phyloP scores from a whole-genome alignment of 2,329 filamentous ascomycete genomes.

The Aureobasidium sp. region DNA sequence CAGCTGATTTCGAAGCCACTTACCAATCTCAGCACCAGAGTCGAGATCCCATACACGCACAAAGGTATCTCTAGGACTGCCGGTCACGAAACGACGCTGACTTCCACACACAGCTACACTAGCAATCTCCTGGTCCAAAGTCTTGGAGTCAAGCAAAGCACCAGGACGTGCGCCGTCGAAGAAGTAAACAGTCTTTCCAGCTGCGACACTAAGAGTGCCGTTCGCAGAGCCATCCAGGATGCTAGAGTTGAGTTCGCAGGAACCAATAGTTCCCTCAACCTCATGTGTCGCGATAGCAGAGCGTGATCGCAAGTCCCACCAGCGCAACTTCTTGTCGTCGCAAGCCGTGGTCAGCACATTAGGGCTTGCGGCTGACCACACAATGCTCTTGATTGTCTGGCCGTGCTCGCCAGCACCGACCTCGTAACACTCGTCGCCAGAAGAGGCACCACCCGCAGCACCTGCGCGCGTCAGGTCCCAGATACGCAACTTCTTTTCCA shows the following conservation, averaged over 20 bases:
- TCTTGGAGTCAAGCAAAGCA: slow-evolving; percentile 65
- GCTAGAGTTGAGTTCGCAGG: slow-evolving; percentile 72
- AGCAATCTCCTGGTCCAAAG: slow-evolving; percentile 76
- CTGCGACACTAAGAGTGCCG: slow-evolving; percentile 76
- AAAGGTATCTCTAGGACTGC: slow-evolving; percentile 89
- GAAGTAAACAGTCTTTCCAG: slow-evolving; percentile 91
- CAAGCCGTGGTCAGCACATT: slow-evolving; percentile 86
- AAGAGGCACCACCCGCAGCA: slow-evolving; percentile 30
- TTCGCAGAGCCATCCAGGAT: slow-evolving; percentile 52
- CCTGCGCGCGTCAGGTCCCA: slow-evolving; percentile 67
- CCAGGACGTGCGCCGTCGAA: slow-evolving; percentile 70
- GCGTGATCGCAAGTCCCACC: slow-evolving; percentile 81
- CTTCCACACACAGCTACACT: slow-evolving; percentile 82
- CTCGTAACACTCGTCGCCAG: slow-evolving; percentile 50
- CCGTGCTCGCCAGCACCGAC: slow-evolving; percentile 78
- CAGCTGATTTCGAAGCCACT: slow-evolving; percentile 20
- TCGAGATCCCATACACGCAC: slow-evolving; percentile 91
- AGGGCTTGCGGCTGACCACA: slow-evolving; percentile 75
- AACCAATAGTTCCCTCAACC: slow-evolving; percentile 79
- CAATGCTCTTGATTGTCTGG: slow-evolving; percentile 89
- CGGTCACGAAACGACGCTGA: slow-evolving; percentile 76
- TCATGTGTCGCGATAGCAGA: slow-evolving; percentile 66
- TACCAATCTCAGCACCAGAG: slow-evolving; percentile 67
- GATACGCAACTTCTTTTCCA: slow-evolving; percentile 92
- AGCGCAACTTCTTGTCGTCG: slow-evolving; percentile 82